A percentile compares a stretch with the other conserved stretches of the same genome.
These are phyloP conservation scores for Xylariaceae sp. DNA, from an alignment of 2,329 filamentous ascomycete genomes.

Conservation along the genomic window DNA sequence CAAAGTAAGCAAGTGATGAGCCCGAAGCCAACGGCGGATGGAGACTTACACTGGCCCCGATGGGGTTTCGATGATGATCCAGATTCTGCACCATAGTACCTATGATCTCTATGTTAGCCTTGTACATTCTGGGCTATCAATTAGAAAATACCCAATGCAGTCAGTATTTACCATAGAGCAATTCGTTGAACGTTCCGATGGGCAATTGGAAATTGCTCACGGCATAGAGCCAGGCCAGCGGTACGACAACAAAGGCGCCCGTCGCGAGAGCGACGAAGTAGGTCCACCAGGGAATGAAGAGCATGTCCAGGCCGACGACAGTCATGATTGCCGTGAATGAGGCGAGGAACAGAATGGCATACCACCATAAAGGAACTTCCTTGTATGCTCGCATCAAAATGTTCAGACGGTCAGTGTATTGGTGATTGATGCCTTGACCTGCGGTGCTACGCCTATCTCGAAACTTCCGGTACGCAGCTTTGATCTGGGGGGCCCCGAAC, in stretches of 20 bases:
- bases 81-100: slow-evolving; percentile 53
- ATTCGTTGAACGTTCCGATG: slow-evolving; percentile 56
- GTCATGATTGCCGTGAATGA: slow-evolving; percentile 45
- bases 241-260: slow-evolving; percentile 51
- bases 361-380: slow-evolving; percentile 59
- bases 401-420: slow-evolving; percentile 56
- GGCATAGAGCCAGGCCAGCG: slow-evolving; percentile 56
- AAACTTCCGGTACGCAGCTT: slow-evolving; percentile 39
- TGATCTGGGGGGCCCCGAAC: slow-evolving; percentile 48
- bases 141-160: too few relatives aligned
- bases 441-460: slow-evolving; percentile 29
- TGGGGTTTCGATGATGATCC: slow-evolving; percentile 48
- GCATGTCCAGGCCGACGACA: slow-evolving; percentile 44
- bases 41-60: slow-evolving; percentile 42
- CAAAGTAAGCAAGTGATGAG: slow-evolving; percentile 1
- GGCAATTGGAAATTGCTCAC: slow-evolving; percentile 51
- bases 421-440: slow-evolving; percentile 41
- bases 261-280: slow-evolving; percentile 53
- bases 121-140: too few relatives aligned
- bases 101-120: too few relatives aligned
- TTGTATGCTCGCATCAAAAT: slow-evolving; percentile 52
- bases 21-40: neutral
- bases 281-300: slow-evolving; percentile 58
- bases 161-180: slow-evolving; percentile 59
- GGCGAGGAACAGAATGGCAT: slow-evolving; percentile 41